Conservation (phyloP, 768 basidiomycete genomes). For the Cytidiella melzeri region DNA sequence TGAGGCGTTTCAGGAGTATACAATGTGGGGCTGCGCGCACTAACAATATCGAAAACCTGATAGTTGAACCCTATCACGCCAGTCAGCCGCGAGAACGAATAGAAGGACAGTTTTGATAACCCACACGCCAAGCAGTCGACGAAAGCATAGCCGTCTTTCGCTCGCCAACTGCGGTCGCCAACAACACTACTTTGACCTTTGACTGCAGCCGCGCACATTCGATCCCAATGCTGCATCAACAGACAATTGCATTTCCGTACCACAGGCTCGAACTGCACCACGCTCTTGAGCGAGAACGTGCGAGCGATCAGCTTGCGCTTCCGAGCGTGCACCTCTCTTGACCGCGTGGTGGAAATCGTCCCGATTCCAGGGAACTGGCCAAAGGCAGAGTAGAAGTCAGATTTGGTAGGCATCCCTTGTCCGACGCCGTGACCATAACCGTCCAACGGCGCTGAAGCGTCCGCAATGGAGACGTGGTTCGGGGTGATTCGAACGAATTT, state of each 20-base stretch:
- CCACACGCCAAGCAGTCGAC: slow-evolving; percentile 62
- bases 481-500: slow-evolving; percentile 34
- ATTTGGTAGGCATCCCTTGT: slow-evolving; percentile 33
- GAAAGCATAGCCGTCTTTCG: slow-evolving; percentile 52
- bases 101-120: slow-evolving; percentile 19
- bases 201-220: slow-evolving; percentile 44
- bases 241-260: slow-evolving; percentile 50
- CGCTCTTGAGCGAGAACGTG: slow-evolving; percentile 69
- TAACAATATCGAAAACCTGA: slow-evolving; percentile 63
- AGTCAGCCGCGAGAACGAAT: background rate
- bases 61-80: slow-evolving; percentile 38
- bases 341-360: slow-evolving; percentile 67
- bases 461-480: slow-evolving; percentile 37
- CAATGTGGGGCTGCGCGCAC: too few relatives aligned
- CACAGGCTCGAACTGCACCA: slow-evolving; percentile 73
- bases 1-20: background rate
- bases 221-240: slow-evolving; percentile 67
- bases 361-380: slow-evolving; percentile 27
- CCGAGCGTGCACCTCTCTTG: slow-evolving; percentile 67
- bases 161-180: slow-evolving; percentile 50
- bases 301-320: slow-evolving; percentile 83
- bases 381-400: slow-evolving; percentile 32
- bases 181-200: slow-evolving; percentile 46
- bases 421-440: slow-evolving; percentile 40
- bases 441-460: slow-evolving; percentile 32